Base-by-base conservation (phyloP, 768 basidiomycete genomes). In the Rhodotorula babjevae region DNA sequence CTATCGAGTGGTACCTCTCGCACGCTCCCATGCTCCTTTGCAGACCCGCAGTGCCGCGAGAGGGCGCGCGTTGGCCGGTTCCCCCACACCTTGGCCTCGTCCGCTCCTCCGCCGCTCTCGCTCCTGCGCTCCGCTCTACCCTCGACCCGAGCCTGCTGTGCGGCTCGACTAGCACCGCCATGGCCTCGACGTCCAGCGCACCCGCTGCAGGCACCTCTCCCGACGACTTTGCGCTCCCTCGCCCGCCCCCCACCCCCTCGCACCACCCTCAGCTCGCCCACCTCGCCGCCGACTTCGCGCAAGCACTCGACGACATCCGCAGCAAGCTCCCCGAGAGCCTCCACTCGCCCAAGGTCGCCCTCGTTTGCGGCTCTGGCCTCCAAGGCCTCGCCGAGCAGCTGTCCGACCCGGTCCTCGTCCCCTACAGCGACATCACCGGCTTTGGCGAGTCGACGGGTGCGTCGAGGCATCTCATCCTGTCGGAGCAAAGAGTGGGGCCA, bases 351-450 rank as follows among this genome's bases (percentile, higher is more conserved):
- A 83, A 83, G 47, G 85, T 92, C 27, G 92, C 89, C 29, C 91
- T 94, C 76, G 87, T 94, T 40, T 93, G 92, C 79, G 92, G 93
- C 68, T 90, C 89, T 2, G 92, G 93, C 7, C 83, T 94, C 63
- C 87, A 87, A 77, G 90, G 90, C 1, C 84, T 95, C 40, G 90
- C 86, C 1, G 84, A 85, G n/a, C 61, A 73, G 44, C 57, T 82
- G 9, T 42, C 69, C 40, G 79, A 80, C 23, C 72, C 74, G 53
- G 73, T 81, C 47, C 75, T 77, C 44, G 75, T 94, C 62, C 85
- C 87, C 0, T 94, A 94, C 78, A 83, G 84, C 18, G 80, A 83
- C 50, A 83, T 94, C 23, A 86, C 87, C 29, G 92, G 91, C 2
- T 93, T 93, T 76, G 86, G 84, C 11, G 84, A 84, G 75, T 91